Base-by-base conservation (phyloP, 768 basidiomycete genomes). In the Pleurotus sapidus region DNA sequence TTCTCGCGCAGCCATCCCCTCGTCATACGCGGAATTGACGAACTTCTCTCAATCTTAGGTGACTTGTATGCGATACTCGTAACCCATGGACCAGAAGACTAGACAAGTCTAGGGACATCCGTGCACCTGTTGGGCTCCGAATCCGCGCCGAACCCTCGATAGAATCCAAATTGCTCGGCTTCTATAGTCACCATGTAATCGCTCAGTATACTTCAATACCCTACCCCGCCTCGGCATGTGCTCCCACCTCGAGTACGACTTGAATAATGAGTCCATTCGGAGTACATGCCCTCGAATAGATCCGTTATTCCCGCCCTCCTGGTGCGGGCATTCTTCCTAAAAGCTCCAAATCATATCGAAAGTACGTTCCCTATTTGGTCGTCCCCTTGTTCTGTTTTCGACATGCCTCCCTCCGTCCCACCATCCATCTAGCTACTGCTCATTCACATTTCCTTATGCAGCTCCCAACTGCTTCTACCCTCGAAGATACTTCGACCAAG, bases 371-470 rank as follows among this genome's bases (percentile, higher is more conserved):
- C 24, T 30, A 50, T 34, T 14, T 50, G 49, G 15, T n/a, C n/a
- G 15, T 50, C 25, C 49, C 49, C 34, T 50, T 50, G 49, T 50
- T 34, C 49, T 30, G 27, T 34, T 34, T 43, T n/a, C 20, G 42
- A 12, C 42, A 25, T 30, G 12, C 49, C 20, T 24, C 20, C 47
- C 18, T 49, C 23, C 15, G 3, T 49, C 47, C 15, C 5, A 12
- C 23, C 25, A n/a, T 5, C 30, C 17, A n/a, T 18, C 20, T 49
- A 14, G 27, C n/a, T 20, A 24, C 12, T 24, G 23, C 12, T 23
- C 49, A 4, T 50, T 50, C 12, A 37, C 27, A 30, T 50, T 50
- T 50, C 49, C 49, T 50, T 15, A 50, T 38, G 17, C n/a, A 50
- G 49, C 49, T 37, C 49, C 24, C 15, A 14, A 34, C 49, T 11